These are phyloP conservation scores for Pythium sukuiense DNA, from an alignment of 352 stramenopile species.

Conservation along the genomic window DNA sequence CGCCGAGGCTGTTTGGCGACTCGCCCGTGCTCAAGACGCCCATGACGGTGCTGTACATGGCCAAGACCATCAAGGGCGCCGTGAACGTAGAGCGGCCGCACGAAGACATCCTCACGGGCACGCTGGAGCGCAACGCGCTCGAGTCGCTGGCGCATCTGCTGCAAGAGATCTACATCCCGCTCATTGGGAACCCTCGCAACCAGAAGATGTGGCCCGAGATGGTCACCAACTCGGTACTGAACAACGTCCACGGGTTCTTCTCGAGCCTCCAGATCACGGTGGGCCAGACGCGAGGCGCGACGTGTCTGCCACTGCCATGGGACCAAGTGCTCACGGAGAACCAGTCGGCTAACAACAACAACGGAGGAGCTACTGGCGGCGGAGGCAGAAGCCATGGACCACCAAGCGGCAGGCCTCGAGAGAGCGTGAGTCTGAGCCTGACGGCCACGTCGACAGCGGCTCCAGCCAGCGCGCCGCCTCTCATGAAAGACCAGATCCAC, in stretches of 20 bases:
- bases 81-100: constrained; percentile 60
- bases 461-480: constrained; percentile 11
- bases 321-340: constrained; percentile 68
- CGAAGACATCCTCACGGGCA: constrained; percentile 76
- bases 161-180: constrained; percentile 71
- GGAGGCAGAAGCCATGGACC: neutral
- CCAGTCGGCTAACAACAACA: constrained; percentile 26
- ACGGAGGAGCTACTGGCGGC: neutral
- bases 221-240: constrained; percentile 74
- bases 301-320: constrained; percentile 84
- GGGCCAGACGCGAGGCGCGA: constrained; percentile 79
- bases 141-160: constrained; percentile 74
- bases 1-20: constrained; percentile 45
- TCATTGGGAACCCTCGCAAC: constrained; percentile 78
- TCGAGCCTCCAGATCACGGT: constrained; percentile 88
- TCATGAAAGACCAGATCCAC: constrained; percentile 83
- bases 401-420: neutral
- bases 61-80: constrained; percentile 67
- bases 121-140: constrained; percentile 71
- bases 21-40: constrained; percentile 27
- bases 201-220: constrained; percentile 82
- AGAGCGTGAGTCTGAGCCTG: constrained; percentile 6
- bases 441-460: neutral
- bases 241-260: constrained; percentile 78
- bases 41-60: constrained; percentile 70